These are phyloP conservation scores for Amylostereum areolatum DNA, from an alignment of 1,284 basidiomycete species.

Conservation along the genomic window DNA sequence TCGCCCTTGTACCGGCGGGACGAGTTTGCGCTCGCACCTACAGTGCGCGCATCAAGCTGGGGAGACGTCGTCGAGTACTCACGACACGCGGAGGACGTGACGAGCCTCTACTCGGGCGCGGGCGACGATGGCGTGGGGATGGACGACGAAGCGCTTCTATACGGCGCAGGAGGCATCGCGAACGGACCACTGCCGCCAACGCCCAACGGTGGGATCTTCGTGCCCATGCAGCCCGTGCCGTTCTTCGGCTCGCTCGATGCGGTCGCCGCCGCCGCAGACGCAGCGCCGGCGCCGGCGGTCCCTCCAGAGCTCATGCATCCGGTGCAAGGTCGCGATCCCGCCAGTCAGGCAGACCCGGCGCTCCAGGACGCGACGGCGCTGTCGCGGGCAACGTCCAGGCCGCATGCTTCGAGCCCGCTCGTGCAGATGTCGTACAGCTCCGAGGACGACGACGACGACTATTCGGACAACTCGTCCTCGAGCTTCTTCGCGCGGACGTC, in stretches of 20 bases:
- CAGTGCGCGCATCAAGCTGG: conserved; percentile 62
- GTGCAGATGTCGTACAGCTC: conserved; percentile 29
- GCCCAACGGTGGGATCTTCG: neutral
- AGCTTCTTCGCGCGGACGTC: conserved; percentile 16
- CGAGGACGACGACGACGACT: conserved; percentile 12
- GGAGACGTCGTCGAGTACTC: conserved; percentile 39
- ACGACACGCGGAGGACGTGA: conserved; percentile 37
- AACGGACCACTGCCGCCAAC: conserved; percentile 27
- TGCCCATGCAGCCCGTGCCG: neutral
- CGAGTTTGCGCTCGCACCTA: conserved; percentile 29
- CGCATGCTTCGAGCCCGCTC: conserved; percentile 34
- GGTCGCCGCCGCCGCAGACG: conserved; percentile 19
- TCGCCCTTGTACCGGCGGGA: conserved; percentile 16
- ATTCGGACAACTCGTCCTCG: conserved; percentile 16
- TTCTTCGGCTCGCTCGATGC: conserved; percentile 1
- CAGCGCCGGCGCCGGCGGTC: conserved; percentile 20
- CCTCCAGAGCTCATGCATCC: conserved; percentile 16
- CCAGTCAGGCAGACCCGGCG: conserved; percentile 19
- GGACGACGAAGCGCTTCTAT: conserved; percentile 42
- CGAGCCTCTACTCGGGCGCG: conserved; percentile 47
- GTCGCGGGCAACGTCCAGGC: conserved; percentile 15
- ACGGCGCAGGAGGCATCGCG: conserved; percentile 48
- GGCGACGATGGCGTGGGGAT: conserved; percentile 27
- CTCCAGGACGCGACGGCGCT: conserved; percentile 16
- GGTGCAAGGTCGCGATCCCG: conserved; percentile 14